Conservation (phyloP, 2,329 filamentous ascomycete genomes). For the Grosmannia serpens region DNA sequence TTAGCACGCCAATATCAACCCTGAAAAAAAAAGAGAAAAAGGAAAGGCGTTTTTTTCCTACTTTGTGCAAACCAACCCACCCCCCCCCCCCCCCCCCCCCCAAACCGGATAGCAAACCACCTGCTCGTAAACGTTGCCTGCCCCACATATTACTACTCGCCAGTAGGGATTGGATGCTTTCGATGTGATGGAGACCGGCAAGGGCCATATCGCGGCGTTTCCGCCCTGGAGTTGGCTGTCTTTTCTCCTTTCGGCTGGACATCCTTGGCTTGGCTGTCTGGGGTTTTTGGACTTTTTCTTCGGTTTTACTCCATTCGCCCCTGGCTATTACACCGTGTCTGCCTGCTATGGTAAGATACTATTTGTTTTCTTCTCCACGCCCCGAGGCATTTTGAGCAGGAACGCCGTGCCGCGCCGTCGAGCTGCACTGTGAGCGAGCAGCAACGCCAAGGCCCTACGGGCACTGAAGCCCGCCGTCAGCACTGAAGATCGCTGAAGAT, state of each 20-base stretch:
- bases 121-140: not conserved
- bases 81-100: not conserved
- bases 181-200: not conserved
- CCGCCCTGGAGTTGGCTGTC: not conserved
- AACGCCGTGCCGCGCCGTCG: not conserved
- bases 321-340: not conserved
- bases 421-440: not conserved
- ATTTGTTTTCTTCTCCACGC: not conserved
- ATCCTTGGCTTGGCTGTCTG: not conserved
- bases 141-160: conserved; percentile 3
- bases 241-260: not conserved
- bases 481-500: not conserved
- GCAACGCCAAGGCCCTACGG: not conserved
- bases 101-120: not conserved
- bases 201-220: not conserved
- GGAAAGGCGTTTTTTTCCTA: not conserved
- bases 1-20: too few species aligned
- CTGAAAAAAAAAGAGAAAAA: not conserved
- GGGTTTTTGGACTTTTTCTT: not conserved
- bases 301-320: not conserved
- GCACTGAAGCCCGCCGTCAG: not conserved
- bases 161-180: conserved; percentile 2
- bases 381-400: not conserved
- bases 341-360: not conserved
- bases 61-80: too few species aligned